Evolutionary conservation across 2,329 filamentous ascomycete genomes (phyloP).

Genomic region (Neofusicoccum sp.): DNA sequence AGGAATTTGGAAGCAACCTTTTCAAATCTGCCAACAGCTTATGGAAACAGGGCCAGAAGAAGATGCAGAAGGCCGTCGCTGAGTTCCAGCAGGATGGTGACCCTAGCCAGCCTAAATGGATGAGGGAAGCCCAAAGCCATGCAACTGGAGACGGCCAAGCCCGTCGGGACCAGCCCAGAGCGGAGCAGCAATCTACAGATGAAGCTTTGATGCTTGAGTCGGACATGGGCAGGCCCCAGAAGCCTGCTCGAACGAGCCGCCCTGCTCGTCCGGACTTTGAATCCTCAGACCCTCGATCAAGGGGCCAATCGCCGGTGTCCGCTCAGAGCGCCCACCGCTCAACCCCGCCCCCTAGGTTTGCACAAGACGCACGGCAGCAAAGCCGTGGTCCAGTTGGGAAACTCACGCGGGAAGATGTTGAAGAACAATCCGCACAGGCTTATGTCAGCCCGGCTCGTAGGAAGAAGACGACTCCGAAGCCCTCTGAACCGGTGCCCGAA

Average conservation of each 20-base stretch:
- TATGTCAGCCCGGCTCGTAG: slow-evolving; percentile 86
- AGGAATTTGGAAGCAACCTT: slow-evolving; percentile 76
- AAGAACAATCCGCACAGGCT: slow-evolving; percentile 77
- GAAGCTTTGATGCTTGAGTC: slow-evolving; percentile 76
- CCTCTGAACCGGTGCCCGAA: slow-evolving; percentile 35
- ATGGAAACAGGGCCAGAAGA: slow-evolving; percentile 94
- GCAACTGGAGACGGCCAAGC: slow-evolving; percentile 23
- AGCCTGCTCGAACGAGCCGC: slow-evolving; percentile 32
- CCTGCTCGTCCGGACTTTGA: slow-evolving; percentile 21
- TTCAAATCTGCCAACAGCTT: slow-evolving; percentile 93
- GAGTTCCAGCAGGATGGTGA: slow-evolving; percentile 77
- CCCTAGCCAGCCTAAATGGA: slow-evolving; percentile 87
- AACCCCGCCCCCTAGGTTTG: neutral
- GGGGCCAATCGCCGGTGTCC: slow-evolving; percentile 11
- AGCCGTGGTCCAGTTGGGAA: slow-evolving; percentile 50
- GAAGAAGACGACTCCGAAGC: slow-evolving; percentile 61
- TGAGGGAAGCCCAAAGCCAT: slow-evolving; percentile 66
- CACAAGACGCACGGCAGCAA: slow-evolving; percentile 33
- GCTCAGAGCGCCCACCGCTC: slow-evolving; percentile 1
- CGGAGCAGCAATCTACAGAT: slow-evolving; percentile 37
- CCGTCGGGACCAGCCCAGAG: slow-evolving; percentile 5
- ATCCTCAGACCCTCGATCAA: neutral
- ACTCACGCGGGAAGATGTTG: slow-evolving; percentile 69
- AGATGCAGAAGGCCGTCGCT: slow-evolving; percentile 84
- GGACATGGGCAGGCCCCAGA: slow-evolving; percentile 56